Percentiles rank a stretch among this genome's conserved stretches.
Conservation (phyloP, 192 early-diverging fungal species). For the Linnemannia hyalina region DNA sequence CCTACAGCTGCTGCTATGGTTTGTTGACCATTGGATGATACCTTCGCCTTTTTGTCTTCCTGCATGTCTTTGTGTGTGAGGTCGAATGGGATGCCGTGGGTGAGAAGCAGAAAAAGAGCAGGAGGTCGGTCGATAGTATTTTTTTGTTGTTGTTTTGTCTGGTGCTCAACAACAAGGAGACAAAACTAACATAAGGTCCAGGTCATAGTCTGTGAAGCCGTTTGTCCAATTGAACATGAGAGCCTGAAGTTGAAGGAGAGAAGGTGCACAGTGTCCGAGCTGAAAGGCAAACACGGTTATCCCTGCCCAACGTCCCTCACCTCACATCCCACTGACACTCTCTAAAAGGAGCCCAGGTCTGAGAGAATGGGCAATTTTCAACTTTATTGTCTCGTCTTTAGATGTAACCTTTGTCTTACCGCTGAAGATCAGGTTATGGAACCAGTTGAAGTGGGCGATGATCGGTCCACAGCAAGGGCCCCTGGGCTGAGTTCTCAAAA, state of each 20-base stretch:
- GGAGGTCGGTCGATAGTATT: slow-evolving; percentile 4
- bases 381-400: not conserved
- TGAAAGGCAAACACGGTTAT: not conserved
- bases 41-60: not conserved
- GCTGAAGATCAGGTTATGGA: not conserved
- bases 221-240: not conserved
- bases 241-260: not conserved
- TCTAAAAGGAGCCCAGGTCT: not conserved
- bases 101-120: not conserved
- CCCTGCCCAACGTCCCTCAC: not conserved
- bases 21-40: not conserved
- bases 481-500: not conserved
- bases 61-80: not conserved
- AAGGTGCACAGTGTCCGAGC: not conserved
- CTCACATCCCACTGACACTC: not conserved
- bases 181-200: not conserved
- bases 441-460: not conserved
- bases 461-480: not conserved
- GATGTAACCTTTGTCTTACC: not conserved
- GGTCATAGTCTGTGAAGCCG: not conserved
- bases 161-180: not conserved
- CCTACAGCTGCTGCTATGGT: not conserved
- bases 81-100: not conserved
- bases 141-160: not conserved
- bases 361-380: too few relatives aligned